phyloP scores from a whole-genome alignment of 495 filamentous ascomycete species.

The Xylaria bambusicola region DNA sequence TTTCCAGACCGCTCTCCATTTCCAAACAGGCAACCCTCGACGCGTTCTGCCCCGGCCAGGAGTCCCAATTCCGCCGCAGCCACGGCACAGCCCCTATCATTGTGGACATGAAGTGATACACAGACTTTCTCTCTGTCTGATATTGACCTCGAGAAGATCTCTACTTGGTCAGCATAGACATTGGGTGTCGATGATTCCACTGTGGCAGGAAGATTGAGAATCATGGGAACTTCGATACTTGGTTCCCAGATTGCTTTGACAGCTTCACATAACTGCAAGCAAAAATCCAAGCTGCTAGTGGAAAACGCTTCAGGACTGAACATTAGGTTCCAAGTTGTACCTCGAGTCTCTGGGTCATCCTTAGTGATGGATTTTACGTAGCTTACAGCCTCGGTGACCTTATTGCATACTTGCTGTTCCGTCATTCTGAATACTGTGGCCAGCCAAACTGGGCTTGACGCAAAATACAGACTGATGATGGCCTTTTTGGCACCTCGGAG shows the following conservation, averaged over 20 bases:
- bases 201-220: conserved; percentile 85
- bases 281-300: conserved; percentile 74
- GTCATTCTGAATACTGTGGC: conserved; percentile 77
- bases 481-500: conserved; percentile 79
- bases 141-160: conserved; percentile 76
- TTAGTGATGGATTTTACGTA: conserved; percentile 79
- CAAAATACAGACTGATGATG: conserved; percentile 81
- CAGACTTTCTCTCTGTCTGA: conserved; percentile 71
- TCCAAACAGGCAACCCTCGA: conserved; percentile 26
- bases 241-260: conserved; percentile 83
- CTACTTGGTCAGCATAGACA: conserved; percentile 83
- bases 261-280: conserved; percentile 74
- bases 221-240: conserved; percentile 64
- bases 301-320: conserved; percentile 87
- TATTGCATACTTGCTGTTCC: conserved; percentile 65
- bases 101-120: conserved; percentile 54
- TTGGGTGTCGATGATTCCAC: conserved; percentile 86
- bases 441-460: conserved; percentile 76
- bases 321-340: conserved; percentile 80
- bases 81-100: conserved; percentile 19
- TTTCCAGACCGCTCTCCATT: conserved; percentile 28
- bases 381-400: conserved; percentile 75
- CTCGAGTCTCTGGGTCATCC: conserved; percentile 66
- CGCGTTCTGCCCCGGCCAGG: conserved; percentile 25
- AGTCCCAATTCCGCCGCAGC: conserved; percentile 20